These are phyloP conservation scores for Chamaenerion angustifolium DNA, from an alignment of 345 rosid genomes.

Conservation along the genomic window DNA sequence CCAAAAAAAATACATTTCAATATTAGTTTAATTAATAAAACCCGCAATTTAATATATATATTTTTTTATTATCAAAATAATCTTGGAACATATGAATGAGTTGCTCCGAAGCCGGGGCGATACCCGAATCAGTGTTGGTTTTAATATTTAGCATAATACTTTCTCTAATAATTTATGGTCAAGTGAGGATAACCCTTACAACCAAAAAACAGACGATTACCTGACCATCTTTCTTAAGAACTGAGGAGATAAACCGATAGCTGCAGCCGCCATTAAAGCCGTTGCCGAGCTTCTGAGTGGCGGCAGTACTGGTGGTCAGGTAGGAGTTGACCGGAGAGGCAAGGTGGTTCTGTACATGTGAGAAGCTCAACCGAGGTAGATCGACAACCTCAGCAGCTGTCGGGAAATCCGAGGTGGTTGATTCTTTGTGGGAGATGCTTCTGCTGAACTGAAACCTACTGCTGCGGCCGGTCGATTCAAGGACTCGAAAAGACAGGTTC, in stretches of 20 bases:
- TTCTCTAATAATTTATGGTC: no score
- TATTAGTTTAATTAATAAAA: no score
- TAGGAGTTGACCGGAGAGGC: conserved; percentile 13
- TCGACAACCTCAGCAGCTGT: conserved; percentile 15
- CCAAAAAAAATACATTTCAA: no score
- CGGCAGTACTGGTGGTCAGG: conserved; percentile 3
- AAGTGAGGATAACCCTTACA: no score
- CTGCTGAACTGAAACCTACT: conserved; percentile 8
- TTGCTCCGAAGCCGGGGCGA: no score
- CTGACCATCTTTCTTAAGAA: conserved; percentile 39
- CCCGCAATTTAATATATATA: no score
- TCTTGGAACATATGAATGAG: no score
- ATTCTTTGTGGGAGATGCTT: conserved; percentile 28
- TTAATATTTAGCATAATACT: no score
- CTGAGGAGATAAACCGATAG: conserved; percentile 29
- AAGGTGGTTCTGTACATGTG: conserved; percentile 10
- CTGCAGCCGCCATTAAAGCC: conserved; percentile 6
- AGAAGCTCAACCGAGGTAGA: conserved; percentile 14
- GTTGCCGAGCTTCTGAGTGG: conserved; percentile 2
- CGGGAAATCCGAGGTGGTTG: conserved; percentile 17
- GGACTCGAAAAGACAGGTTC: conserved; percentile 27
- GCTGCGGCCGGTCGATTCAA: conserved; percentile 3
- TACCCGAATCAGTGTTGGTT: no score
- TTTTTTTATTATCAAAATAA: no score
- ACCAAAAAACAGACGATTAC: no score